Conservation (phyloP, 768 basidiomycete species). For the Mycena albidolilacea region DNA sequence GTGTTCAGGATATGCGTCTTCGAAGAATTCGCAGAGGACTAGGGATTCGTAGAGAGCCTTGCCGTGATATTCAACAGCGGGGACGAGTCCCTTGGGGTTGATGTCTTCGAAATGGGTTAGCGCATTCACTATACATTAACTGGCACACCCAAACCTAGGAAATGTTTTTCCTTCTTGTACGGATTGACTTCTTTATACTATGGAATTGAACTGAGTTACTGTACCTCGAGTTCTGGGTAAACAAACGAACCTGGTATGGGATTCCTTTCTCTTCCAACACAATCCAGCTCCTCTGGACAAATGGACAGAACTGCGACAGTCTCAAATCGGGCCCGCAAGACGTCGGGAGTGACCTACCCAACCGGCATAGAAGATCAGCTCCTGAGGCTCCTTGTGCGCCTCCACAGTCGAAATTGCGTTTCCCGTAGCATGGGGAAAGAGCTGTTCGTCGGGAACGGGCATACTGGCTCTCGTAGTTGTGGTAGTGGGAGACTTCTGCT, state of each 20-base stretch:
- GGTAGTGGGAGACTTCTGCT: background rate
- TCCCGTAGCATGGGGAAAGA: constrained; percentile 74
- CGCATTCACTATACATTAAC: background rate
- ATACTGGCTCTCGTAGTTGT: background rate
- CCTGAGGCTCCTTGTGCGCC: constrained; percentile 65
- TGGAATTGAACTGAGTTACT: no score
- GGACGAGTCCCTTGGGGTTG: constrained; percentile 81
- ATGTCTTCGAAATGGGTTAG: constrained; percentile 50
- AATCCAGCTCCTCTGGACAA: constrained; percentile 76
- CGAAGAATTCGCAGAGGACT: constrained; percentile 76
- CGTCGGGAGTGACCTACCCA: constrained; percentile 58
- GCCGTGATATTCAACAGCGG: constrained; percentile 65
- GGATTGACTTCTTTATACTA: constrained; percentile 77
- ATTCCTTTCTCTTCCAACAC: constrained; percentile 76
- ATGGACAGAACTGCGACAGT: constrained; percentile 66
- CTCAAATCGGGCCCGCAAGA: constrained; percentile 30
- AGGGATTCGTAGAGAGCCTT: constrained; percentile 76
- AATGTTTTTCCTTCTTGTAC: constrained; percentile 76
- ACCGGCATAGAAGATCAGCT: constrained; percentile 72
- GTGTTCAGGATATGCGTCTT: constrained; percentile 67
- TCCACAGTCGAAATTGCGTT: constrained; percentile 66
- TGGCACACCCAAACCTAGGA: constrained; percentile 57
- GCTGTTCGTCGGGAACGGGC: constrained; percentile 44
- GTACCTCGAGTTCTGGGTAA: no score
- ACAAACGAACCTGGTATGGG: constrained; percentile 61